Conservation (phyloP, 2,329 filamentous ascomycete genomes). For the Colletotrichum sp. region DNA sequence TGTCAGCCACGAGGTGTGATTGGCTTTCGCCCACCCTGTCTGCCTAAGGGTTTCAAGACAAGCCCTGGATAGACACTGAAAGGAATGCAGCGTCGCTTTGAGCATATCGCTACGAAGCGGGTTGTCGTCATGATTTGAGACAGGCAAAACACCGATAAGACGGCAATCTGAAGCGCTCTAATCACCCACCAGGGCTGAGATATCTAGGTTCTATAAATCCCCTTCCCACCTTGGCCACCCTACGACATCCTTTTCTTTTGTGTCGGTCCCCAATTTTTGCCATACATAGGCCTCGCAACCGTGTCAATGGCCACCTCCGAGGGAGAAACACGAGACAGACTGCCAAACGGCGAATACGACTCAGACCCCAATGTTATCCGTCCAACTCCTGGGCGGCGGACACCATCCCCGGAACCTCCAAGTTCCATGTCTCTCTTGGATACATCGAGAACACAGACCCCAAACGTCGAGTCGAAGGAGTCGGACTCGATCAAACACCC, state of each 20-base stretch:
- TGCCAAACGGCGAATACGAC: neutral
- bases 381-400: neutral
- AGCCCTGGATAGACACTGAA: neutral
- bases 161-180: neutral
- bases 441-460: neutral
- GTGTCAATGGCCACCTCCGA: neutral
- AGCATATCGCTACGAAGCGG: neutral
- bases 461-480: neutral
- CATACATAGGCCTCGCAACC: neutral
- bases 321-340: neutral
- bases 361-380: no score
- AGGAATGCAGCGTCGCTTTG: neutral
- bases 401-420: neutral
- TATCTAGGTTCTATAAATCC: neutral
- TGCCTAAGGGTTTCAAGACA: neutral
- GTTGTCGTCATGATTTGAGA: neutral
- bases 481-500: neutral
- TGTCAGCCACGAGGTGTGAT: neutral
- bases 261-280: accelerated
- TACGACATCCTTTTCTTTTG: neutral
- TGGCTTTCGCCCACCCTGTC: neutral
- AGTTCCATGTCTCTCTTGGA: neutral
- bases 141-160: neutral
- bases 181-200: neutral
- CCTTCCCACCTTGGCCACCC: accelerated